Evolutionary conservation across 805 yeast genomes (phyloP).

Genomic region (Teunomyces funiuensis): DNA sequence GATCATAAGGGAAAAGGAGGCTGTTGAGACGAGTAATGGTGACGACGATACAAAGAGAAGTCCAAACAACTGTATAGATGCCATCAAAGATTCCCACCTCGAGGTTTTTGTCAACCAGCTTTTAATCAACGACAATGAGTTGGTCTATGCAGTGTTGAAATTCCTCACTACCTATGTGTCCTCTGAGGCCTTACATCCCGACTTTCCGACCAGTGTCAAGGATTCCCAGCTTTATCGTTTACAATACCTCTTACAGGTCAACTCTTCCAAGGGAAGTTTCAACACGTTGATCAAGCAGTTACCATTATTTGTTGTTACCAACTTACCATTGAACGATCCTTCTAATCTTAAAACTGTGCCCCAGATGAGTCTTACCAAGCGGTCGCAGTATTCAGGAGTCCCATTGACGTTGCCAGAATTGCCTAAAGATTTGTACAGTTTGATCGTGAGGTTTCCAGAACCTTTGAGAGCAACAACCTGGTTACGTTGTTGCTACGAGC

Average conservation of each 20-base stretch:
- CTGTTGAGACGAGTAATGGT: constrained; percentile 14
- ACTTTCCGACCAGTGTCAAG: constrained; percentile 25
- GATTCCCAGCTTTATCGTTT: constrained; percentile 36
- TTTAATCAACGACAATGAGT: constrained; percentile 67
- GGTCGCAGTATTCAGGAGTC: constrained; percentile 47
- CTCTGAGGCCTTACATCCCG: constrained; percentile 51
- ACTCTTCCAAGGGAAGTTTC: constrained; percentile 47
- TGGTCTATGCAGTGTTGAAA: constrained; percentile 71
- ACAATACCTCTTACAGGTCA: constrained; percentile 52
- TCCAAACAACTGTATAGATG: constrained; percentile 41
- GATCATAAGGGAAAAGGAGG: constrained; percentile 32
- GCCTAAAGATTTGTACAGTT: constrained; percentile 53
- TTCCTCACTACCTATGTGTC: constrained; percentile 77
- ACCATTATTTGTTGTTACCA: constrained; percentile 52
- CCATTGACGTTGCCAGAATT: constrained; percentile 68
- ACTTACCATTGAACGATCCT: constrained; percentile 37
- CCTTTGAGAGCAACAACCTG: constrained; percentile 91
- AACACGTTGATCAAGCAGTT: constrained; percentile 57
- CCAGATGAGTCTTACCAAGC: constrained; percentile 43
- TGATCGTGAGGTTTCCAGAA: constrained; percentile 67
- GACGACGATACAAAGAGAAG: constrained; percentile 16
- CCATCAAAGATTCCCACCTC: constrained; percentile 39
- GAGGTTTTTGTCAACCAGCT: constrained; percentile 58
- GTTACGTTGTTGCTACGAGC: constrained; percentile 90
- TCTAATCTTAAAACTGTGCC: constrained; percentile 20